Evolutionary conservation across 2,329 filamentous ascomycete genomes (phyloP).

Genomic region (Calonectria hongkongensis): DNA sequence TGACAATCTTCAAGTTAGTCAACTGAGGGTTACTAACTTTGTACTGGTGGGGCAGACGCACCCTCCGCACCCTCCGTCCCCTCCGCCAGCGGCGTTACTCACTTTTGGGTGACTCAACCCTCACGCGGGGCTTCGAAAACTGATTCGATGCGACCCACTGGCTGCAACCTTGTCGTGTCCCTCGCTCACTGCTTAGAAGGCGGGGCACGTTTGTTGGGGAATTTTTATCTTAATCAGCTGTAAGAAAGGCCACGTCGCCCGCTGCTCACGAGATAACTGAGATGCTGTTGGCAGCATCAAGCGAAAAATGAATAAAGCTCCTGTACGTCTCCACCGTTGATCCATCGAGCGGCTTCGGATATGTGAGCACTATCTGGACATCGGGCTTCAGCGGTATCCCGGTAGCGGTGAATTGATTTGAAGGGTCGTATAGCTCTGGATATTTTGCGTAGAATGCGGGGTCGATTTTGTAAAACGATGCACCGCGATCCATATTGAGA

Average conservation of each 20-base stretch:
- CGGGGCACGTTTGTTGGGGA: slow-evolving; percentile 15
- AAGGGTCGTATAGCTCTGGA: slow-evolving; percentile 56
- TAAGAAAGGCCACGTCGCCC: background rate
- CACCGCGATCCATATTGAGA: slow-evolving; percentile 58
- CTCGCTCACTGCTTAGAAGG: slow-evolving; percentile 1
- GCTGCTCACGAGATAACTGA: slow-evolving; percentile 19
- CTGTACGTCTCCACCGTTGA: slow-evolving; percentile 57
- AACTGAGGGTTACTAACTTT: slow-evolving; percentile 49
- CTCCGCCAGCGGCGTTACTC: slow-evolving; percentile 33
- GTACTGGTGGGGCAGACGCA: background rate
- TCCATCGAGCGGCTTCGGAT: slow-evolving; percentile 54
- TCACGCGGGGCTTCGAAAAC: slow-evolving; percentile 15
- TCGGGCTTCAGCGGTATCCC: slow-evolving; percentile 57
- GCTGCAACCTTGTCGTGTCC: slow-evolving; percentile 12
- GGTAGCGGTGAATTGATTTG: slow-evolving; percentile 51
- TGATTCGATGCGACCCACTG: slow-evolving; percentile 20
- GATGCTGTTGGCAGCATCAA: slow-evolving; percentile 53
- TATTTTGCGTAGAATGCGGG: slow-evolving; percentile 58
- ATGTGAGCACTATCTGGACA: slow-evolving; percentile 55
- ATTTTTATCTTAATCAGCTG: background rate
- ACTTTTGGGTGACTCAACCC: slow-evolving; percentile 28
- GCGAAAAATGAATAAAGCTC: slow-evolving; percentile 58
- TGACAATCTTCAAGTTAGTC: slow-evolving; percentile 47
- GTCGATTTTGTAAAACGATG: slow-evolving; percentile 58
- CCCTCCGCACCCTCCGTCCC: background rate